phyloP scores from a whole-genome alignment of 106 monocot species.

The Dendrobium nobile region DNA sequence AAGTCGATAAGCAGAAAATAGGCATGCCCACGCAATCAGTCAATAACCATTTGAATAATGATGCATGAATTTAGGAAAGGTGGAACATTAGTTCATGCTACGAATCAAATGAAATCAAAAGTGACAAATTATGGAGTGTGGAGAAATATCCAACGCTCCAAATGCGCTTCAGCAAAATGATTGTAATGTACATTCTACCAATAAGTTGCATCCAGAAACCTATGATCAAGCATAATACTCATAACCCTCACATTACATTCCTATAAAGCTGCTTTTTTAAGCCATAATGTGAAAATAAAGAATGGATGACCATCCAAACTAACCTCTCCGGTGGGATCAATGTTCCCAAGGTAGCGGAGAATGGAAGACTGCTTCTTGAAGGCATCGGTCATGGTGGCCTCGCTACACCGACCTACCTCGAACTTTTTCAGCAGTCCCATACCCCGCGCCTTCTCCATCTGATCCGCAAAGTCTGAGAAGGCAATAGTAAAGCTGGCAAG shows the following conservation, averaged over 20 bases:
- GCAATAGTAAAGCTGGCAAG: neutral
- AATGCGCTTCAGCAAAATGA: neutral
- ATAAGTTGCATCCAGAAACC: neutral
- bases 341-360: conserved; percentile 68
- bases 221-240: neutral
- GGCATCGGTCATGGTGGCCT: conserved; percentile 52
- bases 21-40: too few species aligned
- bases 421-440: conserved; percentile 72
- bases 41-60: too few species aligned
- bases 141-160: neutral
- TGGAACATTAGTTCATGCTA: too few species aligned
- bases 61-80: too few species aligned
- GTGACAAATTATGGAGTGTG: neutral
- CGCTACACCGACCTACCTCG: conserved; percentile 69
- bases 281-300: neutral
- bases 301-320: neutral
- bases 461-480: conserved; percentile 72
- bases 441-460: conserved; percentile 85
- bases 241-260: neutral
- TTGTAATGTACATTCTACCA: neutral
- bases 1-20: too few species aligned
- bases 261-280: neutral
- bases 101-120: neutral
- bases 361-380: conserved; percentile 79
- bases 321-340: conserved; percentile 88